Evolutionary conservation across 225 moss, liverwort and hornwort genomes (phyloP).

Genomic region (Antitrichia curtipendula): DNA sequence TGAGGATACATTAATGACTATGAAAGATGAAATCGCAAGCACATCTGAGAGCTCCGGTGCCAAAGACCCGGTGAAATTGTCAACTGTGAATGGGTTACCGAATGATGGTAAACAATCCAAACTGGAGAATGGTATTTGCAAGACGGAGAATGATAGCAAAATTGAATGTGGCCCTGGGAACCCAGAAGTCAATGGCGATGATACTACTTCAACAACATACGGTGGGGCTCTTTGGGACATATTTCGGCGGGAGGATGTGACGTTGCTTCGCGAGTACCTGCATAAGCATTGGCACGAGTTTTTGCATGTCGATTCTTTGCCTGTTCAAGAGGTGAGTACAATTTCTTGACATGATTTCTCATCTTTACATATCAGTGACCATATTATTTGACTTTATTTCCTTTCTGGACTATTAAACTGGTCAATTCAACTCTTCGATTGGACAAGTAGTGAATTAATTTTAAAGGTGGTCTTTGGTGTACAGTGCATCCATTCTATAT

Average conservation of each 20-base stretch:
- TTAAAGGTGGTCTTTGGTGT: background rate
- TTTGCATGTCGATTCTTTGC: conserved; percentile 54
- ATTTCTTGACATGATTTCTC: background rate
- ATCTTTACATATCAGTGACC: background rate
- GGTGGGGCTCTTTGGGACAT: conserved; percentile 99
- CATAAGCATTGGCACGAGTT: conserved; percentile 56
- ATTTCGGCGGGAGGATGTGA: conserved; percentile 86
- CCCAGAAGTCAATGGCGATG: background rate
- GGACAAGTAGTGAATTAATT: background rate
- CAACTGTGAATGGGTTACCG: background rate
- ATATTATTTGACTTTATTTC: background rate
- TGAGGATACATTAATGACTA: background rate
- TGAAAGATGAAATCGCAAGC: conserved; percentile 6
- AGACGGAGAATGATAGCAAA: background rate
- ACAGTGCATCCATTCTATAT: background rate
- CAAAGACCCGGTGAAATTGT: background rate
- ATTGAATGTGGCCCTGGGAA: background rate
- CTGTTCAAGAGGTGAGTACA: conserved; percentile 36
- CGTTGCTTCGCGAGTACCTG: conserved; percentile 61
- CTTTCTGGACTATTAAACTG: background rate
- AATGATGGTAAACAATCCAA: background rate
- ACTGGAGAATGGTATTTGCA: background rate
- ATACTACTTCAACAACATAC: background rate
- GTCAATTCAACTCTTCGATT: background rate
- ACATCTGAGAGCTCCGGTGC: background rate